These are phyloP conservation scores for Thozetella sp. DNA, from an alignment of 495 filamentous ascomycete species.

Conservation along the genomic window DNA sequence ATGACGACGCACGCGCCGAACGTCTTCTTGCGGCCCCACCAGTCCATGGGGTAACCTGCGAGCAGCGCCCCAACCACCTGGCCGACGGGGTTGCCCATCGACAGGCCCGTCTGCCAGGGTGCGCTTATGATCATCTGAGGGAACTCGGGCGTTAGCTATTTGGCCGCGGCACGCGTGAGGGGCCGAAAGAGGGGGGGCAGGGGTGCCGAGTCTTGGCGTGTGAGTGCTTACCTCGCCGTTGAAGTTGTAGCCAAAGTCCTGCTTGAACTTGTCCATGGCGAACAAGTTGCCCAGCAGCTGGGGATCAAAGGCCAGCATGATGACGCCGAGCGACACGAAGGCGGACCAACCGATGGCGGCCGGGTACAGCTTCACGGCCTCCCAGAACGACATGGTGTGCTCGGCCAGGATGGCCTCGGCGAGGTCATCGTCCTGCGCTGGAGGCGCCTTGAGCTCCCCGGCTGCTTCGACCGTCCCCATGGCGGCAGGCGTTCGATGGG, in stretches of 20 bases:
- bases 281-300: slow-evolving; percentile 45
- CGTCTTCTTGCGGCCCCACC: slow-evolving; percentile 45
- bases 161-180: neutral
- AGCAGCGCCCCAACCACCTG: slow-evolving; percentile 47
- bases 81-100: slow-evolving; percentile 43
- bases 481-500: slow-evolving; percentile 5
- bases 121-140: slow-evolving; percentile 28
- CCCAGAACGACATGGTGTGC: slow-evolving; percentile 28
- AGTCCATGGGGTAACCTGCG: slow-evolving; percentile 46
- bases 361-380: slow-evolving; percentile 39
- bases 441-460: slow-evolving; percentile 15
- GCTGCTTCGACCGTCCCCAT: slow-evolving; percentile 12
- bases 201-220: too few relatives aligned
- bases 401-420: slow-evolving; percentile 32
- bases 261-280: slow-evolving; percentile 43
- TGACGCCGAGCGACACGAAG: slow-evolving; percentile 43
- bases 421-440: slow-evolving; percentile 16
- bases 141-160: neutral
- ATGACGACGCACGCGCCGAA: slow-evolving; percentile 40
- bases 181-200: too few relatives aligned
- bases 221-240: slow-evolving; percentile 26
- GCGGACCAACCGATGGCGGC: slow-evolving; percentile 40
- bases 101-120: slow-evolving; percentile 49
- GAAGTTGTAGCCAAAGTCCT: slow-evolving; percentile 39
- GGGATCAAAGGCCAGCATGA: slow-evolving; percentile 47